Conservation (phyloP, 2,329 filamentous ascomycete species). For the Ophiostoma sp. region DNA sequence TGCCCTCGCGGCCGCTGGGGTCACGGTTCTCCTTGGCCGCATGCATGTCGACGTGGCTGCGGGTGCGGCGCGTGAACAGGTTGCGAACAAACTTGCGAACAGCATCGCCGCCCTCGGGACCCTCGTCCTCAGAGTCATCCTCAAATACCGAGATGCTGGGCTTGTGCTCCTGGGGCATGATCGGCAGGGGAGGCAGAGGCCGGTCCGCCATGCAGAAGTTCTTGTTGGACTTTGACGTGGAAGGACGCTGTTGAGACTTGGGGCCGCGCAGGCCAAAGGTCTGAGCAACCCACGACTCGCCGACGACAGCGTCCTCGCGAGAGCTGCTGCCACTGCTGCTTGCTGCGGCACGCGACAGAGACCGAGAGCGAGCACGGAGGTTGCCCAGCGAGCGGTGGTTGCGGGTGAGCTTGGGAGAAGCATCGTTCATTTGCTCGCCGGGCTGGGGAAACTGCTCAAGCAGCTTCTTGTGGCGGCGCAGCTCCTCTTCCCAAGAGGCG, state of each 20-base stretch:
- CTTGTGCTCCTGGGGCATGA: background rate
- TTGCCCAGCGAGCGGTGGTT: slow-evolving; percentile 26
- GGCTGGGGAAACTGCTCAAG: slow-evolving; percentile 22
- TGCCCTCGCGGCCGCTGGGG: background rate
- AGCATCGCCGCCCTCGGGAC: slow-evolving; percentile 16
- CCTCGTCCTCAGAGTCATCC: slow-evolving; percentile 28
- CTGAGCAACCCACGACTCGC: background rate
- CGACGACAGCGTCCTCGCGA: slow-evolving; percentile 5
- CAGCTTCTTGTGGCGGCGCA: slow-evolving; percentile 23
- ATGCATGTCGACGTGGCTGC: slow-evolving; percentile 17
- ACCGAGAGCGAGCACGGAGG: slow-evolving; percentile 22
- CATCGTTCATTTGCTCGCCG: slow-evolving; percentile 12
- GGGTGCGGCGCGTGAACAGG: slow-evolving; percentile 24
- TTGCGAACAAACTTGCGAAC: slow-evolving; percentile 27
- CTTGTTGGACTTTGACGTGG: slow-evolving; percentile 19
- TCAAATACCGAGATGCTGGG: slow-evolving; percentile 25
- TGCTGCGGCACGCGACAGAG: slow-evolving; percentile 19
- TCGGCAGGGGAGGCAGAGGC: background rate
- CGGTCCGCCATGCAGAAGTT: slow-evolving; percentile 12
- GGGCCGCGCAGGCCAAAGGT: slow-evolving; percentile 7
- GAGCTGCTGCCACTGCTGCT: background rate
- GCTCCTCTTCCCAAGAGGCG: slow-evolving; percentile 20
- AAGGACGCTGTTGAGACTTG: slow-evolving; percentile 14
- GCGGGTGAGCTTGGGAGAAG: slow-evolving; percentile 18
- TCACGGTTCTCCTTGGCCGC: slow-evolving; percentile 15